Percentiles rank a stretch among this genome's conserved stretches.
Conservation (phyloP, 1,139 yeast genomes). For the Pichia sorboxylosa region DNA sequence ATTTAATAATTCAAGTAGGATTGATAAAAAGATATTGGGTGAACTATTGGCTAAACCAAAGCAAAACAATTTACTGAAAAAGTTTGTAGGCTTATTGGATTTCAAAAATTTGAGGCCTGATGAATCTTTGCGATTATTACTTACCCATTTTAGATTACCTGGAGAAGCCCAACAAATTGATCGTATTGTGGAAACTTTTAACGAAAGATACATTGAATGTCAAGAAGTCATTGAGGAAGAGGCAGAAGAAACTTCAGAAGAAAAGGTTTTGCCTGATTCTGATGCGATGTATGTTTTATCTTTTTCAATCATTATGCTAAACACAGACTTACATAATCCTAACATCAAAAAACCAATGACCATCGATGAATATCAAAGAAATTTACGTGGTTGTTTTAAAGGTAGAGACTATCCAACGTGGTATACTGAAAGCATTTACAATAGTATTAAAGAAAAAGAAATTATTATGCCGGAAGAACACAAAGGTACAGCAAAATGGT, state of each 20-base stretch:
- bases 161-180: slow-evolving; percentile 98
- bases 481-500: slow-evolving; percentile 72
- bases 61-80: slow-evolving; percentile 46
- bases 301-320: slow-evolving; percentile 65
- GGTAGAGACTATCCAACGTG: slow-evolving; percentile 73
- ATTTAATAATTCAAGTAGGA: slow-evolving; percentile 64
- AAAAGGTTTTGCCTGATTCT: slow-evolving; percentile 49
- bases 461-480: slow-evolving; percentile 98
- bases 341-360: slow-evolving; percentile 82
- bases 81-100: slow-evolving; percentile 63
- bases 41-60: slow-evolving; percentile 72
- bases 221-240: slow-evolving; percentile 25
- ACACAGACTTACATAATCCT: slow-evolving; percentile 71
- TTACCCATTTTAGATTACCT: slow-evolving; percentile 81
- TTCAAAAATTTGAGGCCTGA: slow-evolving; percentile 75
- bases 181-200: slow-evolving; percentile 77
- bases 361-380: slow-evolving; percentile 65
- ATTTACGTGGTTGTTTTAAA: slow-evolving; percentile 70
- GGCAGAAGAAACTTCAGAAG: slow-evolving; percentile 14
- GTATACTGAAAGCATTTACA: slow-evolving; percentile 72
- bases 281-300: slow-evolving; percentile 66
- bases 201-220: slow-evolving; percentile 61
- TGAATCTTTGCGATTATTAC: slow-evolving; percentile 75
- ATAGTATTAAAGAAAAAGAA: slow-evolving; percentile 73
- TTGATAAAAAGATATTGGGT: slow-evolving; percentile 82